Base-by-base conservation (phyloP, 208 protist species). In the Acanthamoeba lenticulata region DNA sequence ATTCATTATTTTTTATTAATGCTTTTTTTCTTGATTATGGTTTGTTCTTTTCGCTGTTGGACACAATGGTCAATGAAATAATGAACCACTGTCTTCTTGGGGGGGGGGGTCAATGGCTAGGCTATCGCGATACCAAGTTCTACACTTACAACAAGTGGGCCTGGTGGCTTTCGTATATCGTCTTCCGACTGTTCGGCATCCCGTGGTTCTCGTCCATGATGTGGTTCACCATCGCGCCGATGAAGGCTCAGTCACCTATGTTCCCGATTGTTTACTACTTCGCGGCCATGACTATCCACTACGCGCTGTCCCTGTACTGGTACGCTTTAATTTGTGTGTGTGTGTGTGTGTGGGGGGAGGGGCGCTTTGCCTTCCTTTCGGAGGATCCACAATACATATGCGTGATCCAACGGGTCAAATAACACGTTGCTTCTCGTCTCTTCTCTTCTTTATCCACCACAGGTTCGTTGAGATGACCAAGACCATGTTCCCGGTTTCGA, bases 171-270 rank as follows among this genome's bases (percentile, higher is more conserved):
- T 57, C 42, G 24, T 86, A 86, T 29, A 55, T 86, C 7, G 40
- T 86, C 9, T 86, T 86, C 77, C 77, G 77, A n/a, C 21, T 86
- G 77, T 86, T 86, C n/a, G 77, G 77, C 40, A 86, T 86, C 32
- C 77, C 77, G n/a, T 86, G 77, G 77, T 86, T 86, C 77, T 57
- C 42, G n/a, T 86, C 77, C 13, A 24, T 57, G 40, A 86, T 86
- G 77, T 86, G 77, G 77, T 57, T 86, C 42, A 86, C 38, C n/a
- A 52, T 86, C 40, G 42, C 77, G 15, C 42, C 45, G 15, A 55
- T 55, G 38, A 45, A 55, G 42, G 45, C 77, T 29, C 77, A 86
- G 45, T 45, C 77, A 2, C 77, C 77, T 17, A 45, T 86, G 42
- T 86, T 86, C 77, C 77, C 45, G 27, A 86, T 86, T 38, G 77